These are phyloP conservation scores for Fusarium sp. DNA, from an alignment of 2,329 filamentous ascomycete species.

Conservation along the genomic window DNA sequence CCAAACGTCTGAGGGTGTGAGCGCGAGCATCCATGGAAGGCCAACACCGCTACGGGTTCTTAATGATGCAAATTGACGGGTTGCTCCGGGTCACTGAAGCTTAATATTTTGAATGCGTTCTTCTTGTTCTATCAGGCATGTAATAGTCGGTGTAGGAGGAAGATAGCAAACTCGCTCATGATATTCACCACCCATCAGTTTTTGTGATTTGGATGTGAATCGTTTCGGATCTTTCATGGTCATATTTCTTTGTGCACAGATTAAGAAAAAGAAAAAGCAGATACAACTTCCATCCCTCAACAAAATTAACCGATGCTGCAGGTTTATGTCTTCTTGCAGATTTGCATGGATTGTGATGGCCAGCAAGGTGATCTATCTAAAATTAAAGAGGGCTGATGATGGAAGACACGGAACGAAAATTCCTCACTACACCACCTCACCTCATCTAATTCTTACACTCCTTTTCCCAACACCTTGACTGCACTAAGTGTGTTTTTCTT, in stretches of 20 bases:
- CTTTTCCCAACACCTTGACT: not conserved
- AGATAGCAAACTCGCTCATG: not conserved
- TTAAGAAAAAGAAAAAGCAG: not conserved
- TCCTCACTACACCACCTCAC: not conserved
- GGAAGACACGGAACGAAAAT: not conserved
- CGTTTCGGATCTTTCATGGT: not conserved
- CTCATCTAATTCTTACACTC: not conserved
- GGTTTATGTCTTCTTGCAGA: not conserved
- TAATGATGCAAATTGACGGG: slow-evolving; percentile 19
- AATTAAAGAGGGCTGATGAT: not conserved
- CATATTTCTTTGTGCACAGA: not conserved
- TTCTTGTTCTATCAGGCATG: not conserved
- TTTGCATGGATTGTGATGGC: slow-evolving; percentile 2
- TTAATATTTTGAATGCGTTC: not conserved
- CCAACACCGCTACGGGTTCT: slow-evolving; percentile 16
- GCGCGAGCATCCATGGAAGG: slow-evolving; percentile 8
- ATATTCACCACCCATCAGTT: not conserved
- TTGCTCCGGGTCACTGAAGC: slow-evolving; percentile 14
- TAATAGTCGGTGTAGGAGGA: not conserved
- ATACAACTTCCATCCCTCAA: not conserved
- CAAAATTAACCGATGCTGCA: not conserved
- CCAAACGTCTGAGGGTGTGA: slow-evolving; percentile 19
- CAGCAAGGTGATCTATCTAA: not conserved
- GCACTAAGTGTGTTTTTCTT: not conserved
- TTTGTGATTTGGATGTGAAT: not conserved